Base-by-base conservation (phyloP, 768 basidiomycete genomes). In the Boletus rufocinnamomeus region DNA sequence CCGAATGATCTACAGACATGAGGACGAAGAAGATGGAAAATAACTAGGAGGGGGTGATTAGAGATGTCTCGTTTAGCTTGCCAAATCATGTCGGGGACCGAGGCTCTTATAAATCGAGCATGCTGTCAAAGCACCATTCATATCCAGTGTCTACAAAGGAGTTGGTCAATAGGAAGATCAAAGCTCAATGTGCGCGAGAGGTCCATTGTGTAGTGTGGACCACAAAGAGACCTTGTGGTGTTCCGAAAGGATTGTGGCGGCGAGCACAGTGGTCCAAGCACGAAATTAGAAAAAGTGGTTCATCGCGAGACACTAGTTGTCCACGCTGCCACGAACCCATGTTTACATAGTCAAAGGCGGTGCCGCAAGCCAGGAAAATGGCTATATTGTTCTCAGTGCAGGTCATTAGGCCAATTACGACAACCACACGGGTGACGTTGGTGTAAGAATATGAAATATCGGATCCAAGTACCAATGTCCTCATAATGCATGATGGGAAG, bases 401-500 rank as follows among this genome's bases (percentile, higher is more conserved):
- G 19, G 48, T 41, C 34, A 46, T 37, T 21, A 25, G 8, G 30
- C 30, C 43, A 43, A 46, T 50, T 63, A 64, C 43, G 54, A 56
- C 34, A 56, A 23, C 13, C 17, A 30, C 17, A 43, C 17, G 21
- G 27, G n/a, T 7, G n/a, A 35, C 4, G 44, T 57, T 13, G 28
- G 34, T 40, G 50, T 49, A 56, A 46, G 35, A 14, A 25, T 41
- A 46, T 52, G 37, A 40, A 47, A 47, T 30, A 57, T 48, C 23
- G 16, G 27, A 56, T 50, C 40, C 53, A 55, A 50, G 48, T 64
- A 52, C 43, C 35, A 48, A 49, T 47, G 41, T 51, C 53, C 57
- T 49, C 46, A 32, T 54, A 25, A 34, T 48, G 35, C 43, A 51
- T 25, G 34, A 48, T 27, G 37, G 52, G 27, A 19, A 32, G 35